Base-by-base conservation (phyloP, 495 filamentous ascomycete species). In the Xylaria castorea region DNA sequence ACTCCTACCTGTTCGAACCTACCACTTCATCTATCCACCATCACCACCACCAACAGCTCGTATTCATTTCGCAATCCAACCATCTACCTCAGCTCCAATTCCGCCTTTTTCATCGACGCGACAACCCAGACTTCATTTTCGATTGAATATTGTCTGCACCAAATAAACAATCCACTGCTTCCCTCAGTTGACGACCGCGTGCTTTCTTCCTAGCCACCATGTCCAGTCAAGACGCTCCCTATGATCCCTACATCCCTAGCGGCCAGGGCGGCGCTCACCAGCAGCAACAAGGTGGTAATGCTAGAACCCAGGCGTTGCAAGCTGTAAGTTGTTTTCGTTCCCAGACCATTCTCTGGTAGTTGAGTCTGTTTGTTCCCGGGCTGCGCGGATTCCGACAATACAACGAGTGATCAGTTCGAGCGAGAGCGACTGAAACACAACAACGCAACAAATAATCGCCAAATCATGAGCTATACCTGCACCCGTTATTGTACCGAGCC, bases 221-320 rank as follows among this genome's bases (percentile, higher is more conserved):
- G 92, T 86, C 91, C 82, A 89, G 89, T 79, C 87, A 88, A 78
- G 90, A 93, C 75, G 89, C 87, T 79, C 93, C 94, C 68, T 97
- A 97, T 82, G 94, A 97, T 80, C 94, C 94, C 57, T 97, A 97
- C 84, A 95, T 96, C 79, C 94, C 94, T 73, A 88, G 88, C 74
- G 90, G 88, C 78, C 86, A 86, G 79, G 82, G 81, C 46, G 70
- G 61, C 71, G 77, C 74, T 51, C 64, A 75, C 16, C 74, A 78
- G 60, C 80, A 81, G n/a, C 60, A 79, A 81, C 61, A 64, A 62
- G 84, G 82, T 65, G 86, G 84, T 71, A 88, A 83, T 77, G 82
- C 80, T 67, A 84, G 85, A 73, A 87, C 88, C 75, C 85, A 89
- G 73, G 88, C 90, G 70, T 88, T 97, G 75, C 92, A 97, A 86